Percentiles rank a stretch among this genome's conserved stretches.
Conservation (phyloP, 2,329 filamentous ascomycete genomes). For the Fusarium nodosum region DNA sequence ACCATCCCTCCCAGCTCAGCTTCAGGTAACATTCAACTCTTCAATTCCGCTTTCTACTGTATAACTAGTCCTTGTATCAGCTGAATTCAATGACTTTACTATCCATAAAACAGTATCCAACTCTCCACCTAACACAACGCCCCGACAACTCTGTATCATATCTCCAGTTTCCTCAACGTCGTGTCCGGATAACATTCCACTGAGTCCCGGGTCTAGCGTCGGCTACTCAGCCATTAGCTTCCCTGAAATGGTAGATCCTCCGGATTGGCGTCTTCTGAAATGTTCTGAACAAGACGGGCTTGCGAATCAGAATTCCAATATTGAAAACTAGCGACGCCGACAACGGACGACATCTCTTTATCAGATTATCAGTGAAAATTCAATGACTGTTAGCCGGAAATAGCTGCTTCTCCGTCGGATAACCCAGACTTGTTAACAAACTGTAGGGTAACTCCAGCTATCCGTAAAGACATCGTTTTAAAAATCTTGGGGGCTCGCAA, state of each 20-base stretch:
- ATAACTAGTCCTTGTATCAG: rapidly evolving
- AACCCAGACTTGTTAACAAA: background rate
- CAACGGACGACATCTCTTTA: background rate
- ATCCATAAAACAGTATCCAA: background rate
- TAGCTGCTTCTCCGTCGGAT: background rate
- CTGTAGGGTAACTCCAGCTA: background rate
- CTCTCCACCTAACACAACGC: background rate
- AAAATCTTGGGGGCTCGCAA: too few species aligned
- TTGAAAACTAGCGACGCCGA: background rate
- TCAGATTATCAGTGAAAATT: too few species aligned
- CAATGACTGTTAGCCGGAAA: background rate
- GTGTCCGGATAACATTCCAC: background rate
- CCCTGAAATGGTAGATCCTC: slow-evolving; percentile 7
- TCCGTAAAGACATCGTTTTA: too few species aligned
- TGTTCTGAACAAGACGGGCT: background rate
- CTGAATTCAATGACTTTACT: background rate
- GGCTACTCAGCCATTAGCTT: background rate
- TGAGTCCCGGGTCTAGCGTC: slow-evolving; percentile 2
- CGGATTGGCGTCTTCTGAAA: slow-evolving; percentile 1
- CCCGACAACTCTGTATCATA: too few species aligned
- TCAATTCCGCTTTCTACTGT: background rate
- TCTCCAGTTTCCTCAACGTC: too few species aligned
- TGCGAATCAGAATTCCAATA: background rate
- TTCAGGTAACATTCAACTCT: background rate
- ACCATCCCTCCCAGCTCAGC: too few species aligned